phyloP scores from a whole-genome alignment of 2,329 filamentous ascomycete genomes.

The Torrubiella hemipterigena region DNA sequence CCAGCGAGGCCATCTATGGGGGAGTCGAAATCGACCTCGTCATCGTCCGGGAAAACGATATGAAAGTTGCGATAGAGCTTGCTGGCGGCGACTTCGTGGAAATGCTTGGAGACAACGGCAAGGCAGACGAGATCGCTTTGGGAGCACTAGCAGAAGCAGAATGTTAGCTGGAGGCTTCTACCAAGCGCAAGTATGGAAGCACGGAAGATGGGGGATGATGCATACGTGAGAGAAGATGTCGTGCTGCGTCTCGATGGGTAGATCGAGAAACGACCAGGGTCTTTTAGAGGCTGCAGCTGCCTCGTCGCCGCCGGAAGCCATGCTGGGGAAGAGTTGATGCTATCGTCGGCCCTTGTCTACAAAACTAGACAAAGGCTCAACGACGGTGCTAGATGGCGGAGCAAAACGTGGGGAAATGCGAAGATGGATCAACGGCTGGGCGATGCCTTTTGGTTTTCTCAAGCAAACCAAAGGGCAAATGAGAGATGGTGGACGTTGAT shows the following conservation, averaged over 20 bases:
- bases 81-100: slow-evolving; percentile 44
- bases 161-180: slow-evolving; percentile 1
- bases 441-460: too few relatives aligned
- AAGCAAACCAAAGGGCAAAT: too few relatives aligned
- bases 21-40: slow-evolving; percentile 37
- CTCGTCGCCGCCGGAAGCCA: slow-evolving; percentile 22
- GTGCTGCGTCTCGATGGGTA: slow-evolving; percentile 35
- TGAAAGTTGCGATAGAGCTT: slow-evolving; percentile 48
- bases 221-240: slow-evolving; percentile 35
- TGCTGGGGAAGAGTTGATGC: too few relatives aligned
- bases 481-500: too few relatives aligned
- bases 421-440: too few relatives aligned
- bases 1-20: slow-evolving; percentile 45
- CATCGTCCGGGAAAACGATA: slow-evolving; percentile 50
- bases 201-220: slow-evolving; percentile 3
- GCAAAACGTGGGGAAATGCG: slow-evolving; percentile 4
- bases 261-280: slow-evolving; percentile 22
- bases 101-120: slow-evolving; percentile 44
- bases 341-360: too few relatives aligned
- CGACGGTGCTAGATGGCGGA: too few relatives aligned
- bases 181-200: not conserved
- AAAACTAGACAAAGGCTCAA: too few relatives aligned
- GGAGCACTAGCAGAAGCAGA: slow-evolving; percentile 27
- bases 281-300: slow-evolving; percentile 11
- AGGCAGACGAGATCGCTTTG: slow-evolving; percentile 43